phyloP scores from a whole-genome alignment of 2,329 filamentous ascomycete species.

The Thelonectria rubi region DNA sequence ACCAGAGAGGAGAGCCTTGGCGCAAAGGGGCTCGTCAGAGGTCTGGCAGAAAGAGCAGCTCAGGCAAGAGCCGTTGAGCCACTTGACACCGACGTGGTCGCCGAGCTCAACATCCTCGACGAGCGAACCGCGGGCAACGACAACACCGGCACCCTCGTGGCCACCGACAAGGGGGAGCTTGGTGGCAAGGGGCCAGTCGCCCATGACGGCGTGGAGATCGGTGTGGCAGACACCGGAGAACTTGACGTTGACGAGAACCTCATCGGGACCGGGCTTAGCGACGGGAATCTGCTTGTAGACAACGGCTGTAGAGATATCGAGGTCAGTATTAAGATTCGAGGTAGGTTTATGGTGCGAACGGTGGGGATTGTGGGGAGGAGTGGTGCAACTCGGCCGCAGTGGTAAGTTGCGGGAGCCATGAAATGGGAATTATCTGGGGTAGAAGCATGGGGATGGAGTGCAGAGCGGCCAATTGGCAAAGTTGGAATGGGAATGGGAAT shows the following conservation, averaged over 20 bases:
- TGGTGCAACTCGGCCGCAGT: conserved; percentile 29
- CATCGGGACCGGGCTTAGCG: conserved; percentile 81
- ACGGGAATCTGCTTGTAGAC: conserved; percentile 86
- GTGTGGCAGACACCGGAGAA: conserved; percentile 93
- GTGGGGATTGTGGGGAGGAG: conserved; percentile 27
- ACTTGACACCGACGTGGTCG: conserved; percentile 89
- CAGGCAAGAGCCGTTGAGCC: conserved; percentile 90
- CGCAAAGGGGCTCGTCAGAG: conserved; percentile 84
- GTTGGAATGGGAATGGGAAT: not conserved
- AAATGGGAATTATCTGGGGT: conserved; percentile 13
- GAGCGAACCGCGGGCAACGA: conserved; percentile 81
- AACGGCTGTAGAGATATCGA: conserved; percentile 55
- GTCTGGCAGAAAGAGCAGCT: conserved; percentile 84
- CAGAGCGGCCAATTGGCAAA: conserved; percentile 19
- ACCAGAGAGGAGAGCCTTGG: conserved; percentile 78
- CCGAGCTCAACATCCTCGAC: conserved; percentile 83
- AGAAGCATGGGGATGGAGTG: conserved; percentile 2
- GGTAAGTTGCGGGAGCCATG: conserved; percentile 23
- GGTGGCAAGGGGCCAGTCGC: conserved; percentile 86
- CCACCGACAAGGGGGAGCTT: conserved; percentile 90
- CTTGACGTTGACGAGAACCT: conserved; percentile 92
- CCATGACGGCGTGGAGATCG: conserved; percentile 80
- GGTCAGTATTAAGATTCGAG: conserved; percentile 27
- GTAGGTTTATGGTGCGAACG: conserved; percentile 21
- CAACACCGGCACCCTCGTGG: conserved; percentile 80